Conservation (phyloP, 2,329 filamentous ascomycete genomes). For the Taxawa tesnikishii region DNA sequence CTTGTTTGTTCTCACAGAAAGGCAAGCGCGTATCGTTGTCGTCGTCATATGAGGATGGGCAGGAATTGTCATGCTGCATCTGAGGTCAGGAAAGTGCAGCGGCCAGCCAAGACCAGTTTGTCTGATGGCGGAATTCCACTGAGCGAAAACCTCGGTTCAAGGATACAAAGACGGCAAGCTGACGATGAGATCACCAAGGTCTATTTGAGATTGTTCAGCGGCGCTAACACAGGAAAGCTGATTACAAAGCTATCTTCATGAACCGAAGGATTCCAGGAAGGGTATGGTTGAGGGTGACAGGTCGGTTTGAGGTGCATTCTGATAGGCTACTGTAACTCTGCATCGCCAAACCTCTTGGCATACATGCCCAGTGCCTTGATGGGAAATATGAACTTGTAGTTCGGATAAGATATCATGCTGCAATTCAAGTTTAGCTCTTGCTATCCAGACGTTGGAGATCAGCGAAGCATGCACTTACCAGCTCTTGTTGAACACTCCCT, state of each 20-base stretch:
- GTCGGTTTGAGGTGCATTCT: too few species aligned
- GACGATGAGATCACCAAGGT: constrained; percentile 34
- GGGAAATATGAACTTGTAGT: constrained; percentile 96
- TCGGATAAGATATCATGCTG: constrained; percentile 95
- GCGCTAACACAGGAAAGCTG: constrained; percentile 37
- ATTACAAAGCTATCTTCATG: too few species aligned
- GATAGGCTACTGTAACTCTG: constrained; percentile 39
- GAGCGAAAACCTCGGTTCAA: too few species aligned
- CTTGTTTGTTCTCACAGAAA: too few species aligned
- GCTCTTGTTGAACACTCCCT: constrained; percentile 97
- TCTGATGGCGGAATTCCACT: too few species aligned
- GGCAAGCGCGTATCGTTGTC: too few species aligned
- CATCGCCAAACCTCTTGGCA: constrained; percentile 57
- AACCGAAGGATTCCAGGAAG: too few species aligned
- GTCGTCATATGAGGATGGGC: too few species aligned
- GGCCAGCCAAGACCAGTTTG: too few species aligned
- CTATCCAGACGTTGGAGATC: background rate
- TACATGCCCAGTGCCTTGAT: constrained; percentile 92
- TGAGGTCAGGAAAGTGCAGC: too few species aligned
- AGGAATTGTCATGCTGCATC: too few species aligned
- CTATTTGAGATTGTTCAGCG: constrained; percentile 36
- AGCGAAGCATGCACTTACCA: constrained; percentile 44
- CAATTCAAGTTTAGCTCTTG: constrained; percentile 15
- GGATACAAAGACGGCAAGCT: constrained; percentile 34
- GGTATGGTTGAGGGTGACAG: too few species aligned